Evolutionary conservation across 257 asterid species (phyloP), one percentile per base, ranked within the genome.

Genomic region (Rubia yunnanensis): DNA sequence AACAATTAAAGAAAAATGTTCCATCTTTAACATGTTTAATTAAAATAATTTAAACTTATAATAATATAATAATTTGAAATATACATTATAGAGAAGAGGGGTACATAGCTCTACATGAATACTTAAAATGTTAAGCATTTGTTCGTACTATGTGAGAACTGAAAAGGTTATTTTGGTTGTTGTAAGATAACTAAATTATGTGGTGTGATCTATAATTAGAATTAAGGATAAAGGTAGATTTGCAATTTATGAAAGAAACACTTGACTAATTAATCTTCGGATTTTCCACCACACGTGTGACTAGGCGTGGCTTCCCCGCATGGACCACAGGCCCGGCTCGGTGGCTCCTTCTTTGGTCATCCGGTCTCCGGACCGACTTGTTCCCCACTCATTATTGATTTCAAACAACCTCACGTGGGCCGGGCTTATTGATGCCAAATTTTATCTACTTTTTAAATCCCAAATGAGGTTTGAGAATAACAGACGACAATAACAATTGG

Each of bases 371-470:
- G 18, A 20, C 36, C 35, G 7, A 28, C 5, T 23, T 41, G 65
- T 57, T 28, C 65, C 59, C 58, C 13, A n/a, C n/a, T n/a, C n/a
- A 27, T 59, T 24, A 34, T 27, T 31, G 39, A 46, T 3, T 68
- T 18, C 35, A 20, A 17, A 20, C 72, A 68, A 57, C 49, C 73
- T 64, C 73, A 60, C 67, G 73, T 59, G 73, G 60, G 52, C n/a
- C 30, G 10, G 34, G 54, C 36, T 4, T 20, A 2, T 1, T 66
- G 27, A 36, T 66, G 14, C 22, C 20, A 0, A 22, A 7, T 5
- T 30, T 34, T 22, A 66, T 32, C 38, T 60, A 23, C 23, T 34
- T n/a, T 20, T 35, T 34, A 5, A 34, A 65, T 1, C 1, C 30
- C 1, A 3, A 4, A 10, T 3, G 26, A 46, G n/a, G 30, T 32